Conservation (phyloP, 768 basidiomycete species). For the Tricholoma flavovirens region DNA sequence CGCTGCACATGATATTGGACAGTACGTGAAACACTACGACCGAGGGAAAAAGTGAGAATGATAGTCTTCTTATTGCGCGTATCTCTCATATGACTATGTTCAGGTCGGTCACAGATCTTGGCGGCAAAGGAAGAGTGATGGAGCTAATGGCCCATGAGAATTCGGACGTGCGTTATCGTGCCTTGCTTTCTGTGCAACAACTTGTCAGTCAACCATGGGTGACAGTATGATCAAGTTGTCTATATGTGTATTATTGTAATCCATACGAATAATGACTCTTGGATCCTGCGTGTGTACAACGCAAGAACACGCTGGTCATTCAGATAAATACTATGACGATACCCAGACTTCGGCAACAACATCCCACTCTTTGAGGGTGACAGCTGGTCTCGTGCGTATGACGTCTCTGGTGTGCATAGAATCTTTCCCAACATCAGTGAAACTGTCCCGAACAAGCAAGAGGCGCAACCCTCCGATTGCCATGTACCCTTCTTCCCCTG, state of each 20-base stretch:
- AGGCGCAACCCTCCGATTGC: constrained; percentile 69
- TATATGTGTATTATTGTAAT: not conserved
- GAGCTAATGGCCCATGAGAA: constrained; percentile 89
- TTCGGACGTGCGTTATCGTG: constrained; percentile 88
- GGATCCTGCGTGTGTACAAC: not conserved
- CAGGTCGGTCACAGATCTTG: constrained; percentile 71
- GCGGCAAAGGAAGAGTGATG: constrained; percentile 84
- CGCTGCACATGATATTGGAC: constrained; percentile 88
- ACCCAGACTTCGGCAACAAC: constrained; percentile 72
- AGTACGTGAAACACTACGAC: constrained; percentile 90
- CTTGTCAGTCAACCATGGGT: constrained; percentile 90
- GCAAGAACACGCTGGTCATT: not conserved
- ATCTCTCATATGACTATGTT: constrained; percentile 3
- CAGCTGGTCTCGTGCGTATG: constrained; percentile 31
- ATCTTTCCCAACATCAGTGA: constrained; percentile 29
- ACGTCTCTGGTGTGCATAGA: constrained; percentile 14
- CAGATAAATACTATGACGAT: constrained; percentile 14
- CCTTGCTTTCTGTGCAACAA: constrained; percentile 83
- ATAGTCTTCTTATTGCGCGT: not conserved
- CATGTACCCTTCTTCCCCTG: constrained; percentile 53
- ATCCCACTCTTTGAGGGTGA: constrained; percentile 61
- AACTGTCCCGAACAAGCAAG: constrained; percentile 53
- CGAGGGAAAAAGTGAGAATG: constrained; percentile 80
- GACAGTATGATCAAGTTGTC: constrained; percentile 28
- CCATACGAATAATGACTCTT: not conserved